These are phyloP conservation scores for Insectozyma bohioensis DNA, from an alignment of 1,139 yeast species.

Conservation along the genomic window DNA sequence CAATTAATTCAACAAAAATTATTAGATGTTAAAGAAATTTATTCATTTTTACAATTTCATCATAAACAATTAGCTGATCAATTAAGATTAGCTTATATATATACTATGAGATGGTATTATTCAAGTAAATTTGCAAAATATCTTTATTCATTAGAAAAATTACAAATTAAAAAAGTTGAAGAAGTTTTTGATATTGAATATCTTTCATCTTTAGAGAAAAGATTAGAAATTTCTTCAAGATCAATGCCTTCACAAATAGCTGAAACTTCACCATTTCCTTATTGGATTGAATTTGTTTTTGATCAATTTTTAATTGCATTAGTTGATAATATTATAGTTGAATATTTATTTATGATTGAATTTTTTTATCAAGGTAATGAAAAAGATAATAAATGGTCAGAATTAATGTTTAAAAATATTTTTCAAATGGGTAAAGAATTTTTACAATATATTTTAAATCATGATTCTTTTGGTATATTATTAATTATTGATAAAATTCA, in stretches of 20 bases:
- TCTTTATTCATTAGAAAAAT: conserved; percentile 67
- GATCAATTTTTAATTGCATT: conserved; percentile 73
- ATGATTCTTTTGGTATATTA: conserved; percentile 76
- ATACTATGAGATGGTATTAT: conserved; percentile 94
- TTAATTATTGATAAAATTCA: conserved; percentile 77
- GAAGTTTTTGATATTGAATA: conserved; percentile 55
- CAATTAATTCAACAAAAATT: conserved; percentile 74
- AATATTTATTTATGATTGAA: conserved; percentile 69
- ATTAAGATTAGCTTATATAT: conserved; percentile 73
- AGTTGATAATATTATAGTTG: conserved; percentile 75
- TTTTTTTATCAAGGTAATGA: conserved; percentile 61
- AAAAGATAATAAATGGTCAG: conserved; percentile 45
- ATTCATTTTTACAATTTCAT: conserved; percentile 52
- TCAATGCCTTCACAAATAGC: conserved; percentile 87
- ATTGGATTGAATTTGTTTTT: conserved; percentile 73
- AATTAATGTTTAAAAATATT: conserved; percentile 53
- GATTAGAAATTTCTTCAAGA: conserved; percentile 38
- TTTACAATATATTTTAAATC: conserved; percentile 20
- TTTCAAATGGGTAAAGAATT: conserved; percentile 44
- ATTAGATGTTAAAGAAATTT: conserved; percentile 59
- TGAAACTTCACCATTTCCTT: conserved; percentile 65
- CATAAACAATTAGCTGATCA: conserved; percentile 73
- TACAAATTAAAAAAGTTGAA: conserved; percentile 28
- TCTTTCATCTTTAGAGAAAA: conserved; percentile 53
- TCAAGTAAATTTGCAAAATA: conserved; percentile 76